phyloP scores from a whole-genome alignment of 2,329 filamentous ascomycete species.

The Nemania diffusa region DNA sequence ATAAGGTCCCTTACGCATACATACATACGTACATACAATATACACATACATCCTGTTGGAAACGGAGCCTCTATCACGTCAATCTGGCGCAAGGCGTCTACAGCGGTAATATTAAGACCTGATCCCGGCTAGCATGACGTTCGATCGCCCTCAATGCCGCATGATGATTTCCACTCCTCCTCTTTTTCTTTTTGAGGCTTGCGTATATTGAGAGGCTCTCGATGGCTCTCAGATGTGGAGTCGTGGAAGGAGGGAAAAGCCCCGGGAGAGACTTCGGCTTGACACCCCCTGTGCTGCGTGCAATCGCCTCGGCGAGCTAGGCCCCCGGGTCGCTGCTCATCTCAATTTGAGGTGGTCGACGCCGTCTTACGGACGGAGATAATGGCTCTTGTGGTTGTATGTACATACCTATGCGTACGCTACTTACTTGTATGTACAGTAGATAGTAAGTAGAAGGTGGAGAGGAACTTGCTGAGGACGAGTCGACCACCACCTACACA shows the following conservation, averaged over 20 bases:
- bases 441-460: slow-evolving; percentile 34
- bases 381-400: slow-evolving; percentile 42
- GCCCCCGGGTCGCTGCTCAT: slow-evolving; percentile 46
- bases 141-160: slow-evolving; percentile 44
- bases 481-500: slow-evolving; percentile 31
- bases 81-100: slow-evolving; percentile 40
- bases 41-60: background rate
- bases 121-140: slow-evolving; percentile 44
- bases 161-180: slow-evolving; percentile 35
- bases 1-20: slow-evolving; percentile 14
- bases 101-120: slow-evolving; percentile 36
- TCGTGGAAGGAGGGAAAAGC: slow-evolving; percentile 23
- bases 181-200: slow-evolving; percentile 42
- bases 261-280: slow-evolving; percentile 41
- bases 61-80: slow-evolving; percentile 35
- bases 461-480: slow-evolving; percentile 44
- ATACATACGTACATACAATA: too few relatives aligned
- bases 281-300: slow-evolving; percentile 32
- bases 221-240: slow-evolving; percentile 43
- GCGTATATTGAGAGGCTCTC: slow-evolving; percentile 45
- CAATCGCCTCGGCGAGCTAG: slow-evolving; percentile 44
- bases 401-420: too few relatives aligned
- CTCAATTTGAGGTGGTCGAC: slow-evolving; percentile 46
- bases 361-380: slow-evolving; percentile 48
- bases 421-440: too few relatives aligned